Conservation (phyloP, 306 rosid species). For the Corylus americana region DNA sequence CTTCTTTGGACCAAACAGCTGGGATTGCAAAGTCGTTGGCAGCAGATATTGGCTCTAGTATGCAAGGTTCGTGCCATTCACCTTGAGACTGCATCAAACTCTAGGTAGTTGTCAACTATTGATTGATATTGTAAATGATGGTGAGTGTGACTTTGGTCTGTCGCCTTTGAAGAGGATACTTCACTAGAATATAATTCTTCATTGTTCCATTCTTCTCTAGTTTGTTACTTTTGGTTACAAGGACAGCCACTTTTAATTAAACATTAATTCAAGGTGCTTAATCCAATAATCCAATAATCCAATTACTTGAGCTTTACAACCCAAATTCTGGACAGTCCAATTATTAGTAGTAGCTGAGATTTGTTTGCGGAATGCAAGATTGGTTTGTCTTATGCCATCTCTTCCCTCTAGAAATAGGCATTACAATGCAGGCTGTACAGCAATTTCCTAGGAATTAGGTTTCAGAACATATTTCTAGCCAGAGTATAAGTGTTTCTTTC, state of each 20-base stretch:
- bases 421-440: background rate
- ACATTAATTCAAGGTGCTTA: background rate
- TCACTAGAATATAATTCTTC: background rate
- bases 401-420: background rate
- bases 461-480: background rate
- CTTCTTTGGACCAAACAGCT: conserved; percentile 72
- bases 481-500: conserved; percentile 16
- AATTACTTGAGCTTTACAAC: background rate
- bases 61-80: conserved; percentile 64
- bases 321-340: background rate
- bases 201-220: background rate
- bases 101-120: background rate
- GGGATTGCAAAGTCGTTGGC: conserved; percentile 60
- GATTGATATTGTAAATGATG: background rate
- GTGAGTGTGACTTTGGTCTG: background rate
- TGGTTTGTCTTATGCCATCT: background rate
- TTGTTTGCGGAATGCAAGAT: background rate
- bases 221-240: background rate
- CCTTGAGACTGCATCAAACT: conserved; percentile 3
- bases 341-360: background rate
- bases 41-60: conserved; percentile 49
- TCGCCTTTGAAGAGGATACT: background rate
- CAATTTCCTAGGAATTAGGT: background rate
- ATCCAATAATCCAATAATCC: background rate
- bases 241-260: background rate